A percentile compares a stretch with the other conserved stretches of the same genome.
phyloP scores from a whole-genome alignment of 2,329 filamentous ascomycete genomes.

The Lecanoromycetidae sp. region DNA sequence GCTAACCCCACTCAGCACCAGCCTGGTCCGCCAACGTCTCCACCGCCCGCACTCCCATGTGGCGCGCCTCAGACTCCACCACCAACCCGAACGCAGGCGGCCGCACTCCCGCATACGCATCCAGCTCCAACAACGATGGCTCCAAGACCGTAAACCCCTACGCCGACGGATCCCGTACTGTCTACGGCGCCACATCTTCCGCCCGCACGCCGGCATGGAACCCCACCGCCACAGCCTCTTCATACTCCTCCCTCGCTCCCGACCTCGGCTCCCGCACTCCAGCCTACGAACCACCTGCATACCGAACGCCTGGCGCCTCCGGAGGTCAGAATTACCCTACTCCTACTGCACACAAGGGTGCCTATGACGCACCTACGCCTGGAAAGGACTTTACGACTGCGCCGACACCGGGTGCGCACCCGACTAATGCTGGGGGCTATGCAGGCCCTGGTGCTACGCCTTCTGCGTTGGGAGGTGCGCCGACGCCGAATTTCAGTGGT shows the following conservation, averaged over 20 bases:
- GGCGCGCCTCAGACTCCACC: conserved; percentile 44
- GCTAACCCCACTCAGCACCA: conserved; percentile 24
- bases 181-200: conserved; percentile 59
- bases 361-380: conserved; percentile 65
- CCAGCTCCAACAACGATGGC: conserved; percentile 37
- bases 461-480: conserved; percentile 53
- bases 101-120: conserved; percentile 53
- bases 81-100: conserved; percentile 29
- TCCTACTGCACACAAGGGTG: conserved; percentile 13
- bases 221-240: conserved; percentile 63
- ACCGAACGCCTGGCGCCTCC: conserved; percentile 24
- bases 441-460: conserved; percentile 44
- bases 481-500: conserved; percentile 55
- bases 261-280: conserved; percentile 33
- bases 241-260: conserved; percentile 55
- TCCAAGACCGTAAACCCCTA: conserved; percentile 45
- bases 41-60: conserved; percentile 36
- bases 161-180: conserved; percentile 55
- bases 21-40: conserved; percentile 28
- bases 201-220: conserved; percentile 69
- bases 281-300: conserved; percentile 24
- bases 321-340: no score
- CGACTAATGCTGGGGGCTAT: not conserved
- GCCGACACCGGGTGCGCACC: conserved; percentile 20
- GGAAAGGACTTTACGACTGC: conserved; percentile 42